Base-by-base conservation (phyloP, 257 asterid species). In the Nicotiana obtusifolia region DNA sequence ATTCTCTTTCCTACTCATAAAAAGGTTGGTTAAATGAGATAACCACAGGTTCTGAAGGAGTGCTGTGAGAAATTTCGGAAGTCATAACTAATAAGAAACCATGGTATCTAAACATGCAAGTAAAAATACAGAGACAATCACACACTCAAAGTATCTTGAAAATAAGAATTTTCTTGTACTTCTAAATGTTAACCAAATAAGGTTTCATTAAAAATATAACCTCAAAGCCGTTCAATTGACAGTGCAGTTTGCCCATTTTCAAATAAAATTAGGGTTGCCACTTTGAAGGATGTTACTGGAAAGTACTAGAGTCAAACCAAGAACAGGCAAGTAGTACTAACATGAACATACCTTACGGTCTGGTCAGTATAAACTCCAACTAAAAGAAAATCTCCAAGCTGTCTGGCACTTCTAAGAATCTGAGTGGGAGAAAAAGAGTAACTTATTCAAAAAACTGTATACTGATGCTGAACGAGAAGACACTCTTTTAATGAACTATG, bases 341-440 rank as follows among this genome's bases (percentile, higher is more conserved):
- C 37, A 79, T 44, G 30, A 62, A 35, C 89, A 52, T 89, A 95
- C 99, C 98, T 86, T 53, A 94, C 91, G 47, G 94, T 90, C 54
- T 92, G 90, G 79, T 93, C 97, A 26, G 90, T 67, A 87, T 93
- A 93, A 84, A 95, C 84, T 57, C 99, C 99, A 82, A 95, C 98
- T 73, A 95, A 93, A 83, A 95, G 97, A 87, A 95, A 95, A 85
- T 95, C 98, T 76, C 99, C 99, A 54, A 87, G 97, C 83, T 91
- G 93, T 83, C 90, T 89, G 33, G 99, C 99, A 78, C 83, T 86
- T 92, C 87, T 91, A 61, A 93, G 97, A 87, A 95, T 95, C 99
- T 95, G 94, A 14, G 67, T 15, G 80, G 56, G 80, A n/a, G 30
- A 81, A 62, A 41, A 88, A 57, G 81, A 60, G 56, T 54, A 47